Evolutionary conservation across 73 alveolate genomes (phyloP).

Genomic region (Tetrahymena thermophila): DNA sequence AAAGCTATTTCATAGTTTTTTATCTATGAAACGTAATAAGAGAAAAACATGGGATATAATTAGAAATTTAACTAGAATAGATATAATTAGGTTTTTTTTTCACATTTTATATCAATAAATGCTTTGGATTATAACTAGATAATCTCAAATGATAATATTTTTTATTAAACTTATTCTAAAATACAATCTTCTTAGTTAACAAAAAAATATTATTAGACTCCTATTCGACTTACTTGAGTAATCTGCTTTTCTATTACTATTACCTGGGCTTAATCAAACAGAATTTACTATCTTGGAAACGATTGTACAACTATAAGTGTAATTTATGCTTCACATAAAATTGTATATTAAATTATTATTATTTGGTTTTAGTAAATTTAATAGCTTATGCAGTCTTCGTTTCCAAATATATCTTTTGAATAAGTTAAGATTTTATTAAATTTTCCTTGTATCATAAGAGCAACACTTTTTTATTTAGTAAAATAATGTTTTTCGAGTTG

Average conservation of each 20-base stretch:
- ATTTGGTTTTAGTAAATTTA: too few relatives aligned
- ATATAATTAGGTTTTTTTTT: neutral
- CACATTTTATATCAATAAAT: neutral
- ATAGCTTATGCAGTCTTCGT: neutral
- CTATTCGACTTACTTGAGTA: neutral
- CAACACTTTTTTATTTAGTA: neutral
- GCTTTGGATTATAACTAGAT: neutral
- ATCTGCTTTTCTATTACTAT: too few relatives aligned
- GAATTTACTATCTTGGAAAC: too few relatives aligned
- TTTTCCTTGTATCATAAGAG: neutral
- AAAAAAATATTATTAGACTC: neutral
- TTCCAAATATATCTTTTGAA: neutral
- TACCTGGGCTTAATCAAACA: neutral
- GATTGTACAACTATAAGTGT: neutral
- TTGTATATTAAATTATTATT: too few relatives aligned
- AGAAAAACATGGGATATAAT: too few relatives aligned
- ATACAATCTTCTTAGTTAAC: neutral
- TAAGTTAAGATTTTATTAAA: neutral
- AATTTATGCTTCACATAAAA: neutral
- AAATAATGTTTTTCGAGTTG: too few relatives aligned
- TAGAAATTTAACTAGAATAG: too few relatives aligned
- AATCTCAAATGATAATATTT: neutral
- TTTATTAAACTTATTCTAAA: neutral
- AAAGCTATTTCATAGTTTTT: too few relatives aligned
- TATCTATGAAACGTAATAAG: too few relatives aligned